A percentile compares a stretch with the other conserved stretches of the same genome.
Conservation (phyloP, 164 flowering plant species). For the Brasenia schreberi region DNA sequence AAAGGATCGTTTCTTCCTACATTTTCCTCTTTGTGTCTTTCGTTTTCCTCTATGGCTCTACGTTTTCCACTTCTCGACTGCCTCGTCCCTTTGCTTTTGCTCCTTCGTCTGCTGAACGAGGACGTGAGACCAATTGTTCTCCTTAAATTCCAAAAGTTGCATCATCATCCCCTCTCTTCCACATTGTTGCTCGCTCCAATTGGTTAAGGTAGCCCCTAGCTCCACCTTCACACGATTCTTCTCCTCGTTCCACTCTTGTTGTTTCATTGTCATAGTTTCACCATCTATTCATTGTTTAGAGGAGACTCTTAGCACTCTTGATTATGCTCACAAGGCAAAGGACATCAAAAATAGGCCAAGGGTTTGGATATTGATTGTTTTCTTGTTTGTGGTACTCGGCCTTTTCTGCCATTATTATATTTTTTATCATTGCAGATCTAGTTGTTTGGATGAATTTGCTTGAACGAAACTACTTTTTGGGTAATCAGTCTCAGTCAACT, state of each 20-base stretch:
- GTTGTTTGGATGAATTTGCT: too few relatives aligned
- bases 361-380: not conserved
- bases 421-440: too few relatives aligned
- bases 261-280: not conserved
- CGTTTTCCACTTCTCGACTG: constrained; percentile 64
- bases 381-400: not conserved
- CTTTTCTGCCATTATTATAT: not conserved
- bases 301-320: too few relatives aligned
- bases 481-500: too few relatives aligned
- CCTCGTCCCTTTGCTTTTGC: constrained; percentile 38
- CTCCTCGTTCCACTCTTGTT: not conserved
- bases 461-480: too few relatives aligned
- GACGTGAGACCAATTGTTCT: constrained; percentile 4
- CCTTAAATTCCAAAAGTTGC: constrained; percentile 7
- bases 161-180: not conserved
- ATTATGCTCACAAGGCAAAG: too few relatives aligned
- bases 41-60: too few relatives aligned
- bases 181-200: not conserved
- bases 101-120: constrained; percentile 35
- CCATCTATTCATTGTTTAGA: too few relatives aligned
- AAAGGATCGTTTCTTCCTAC: too few relatives aligned
- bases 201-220: not conserved
- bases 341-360: too few relatives aligned
- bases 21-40: too few relatives aligned
- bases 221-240: not conserved